Conservation (phyloP, 768 basidiomycete genomes). For the Boletus sensibilis region DNA sequence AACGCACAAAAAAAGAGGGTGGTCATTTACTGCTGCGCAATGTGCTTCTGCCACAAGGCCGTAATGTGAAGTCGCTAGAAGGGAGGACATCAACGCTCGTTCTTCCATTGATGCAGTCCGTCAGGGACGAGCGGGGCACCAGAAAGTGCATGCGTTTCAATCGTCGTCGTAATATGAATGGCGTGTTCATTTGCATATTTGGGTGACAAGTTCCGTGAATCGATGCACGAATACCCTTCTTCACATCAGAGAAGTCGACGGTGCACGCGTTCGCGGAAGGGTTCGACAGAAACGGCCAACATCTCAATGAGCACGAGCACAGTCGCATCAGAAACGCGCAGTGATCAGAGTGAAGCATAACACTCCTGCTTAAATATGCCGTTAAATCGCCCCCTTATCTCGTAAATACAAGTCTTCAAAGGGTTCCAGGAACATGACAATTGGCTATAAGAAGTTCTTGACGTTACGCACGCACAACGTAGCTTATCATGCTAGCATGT, state of each 20-base stretch:
- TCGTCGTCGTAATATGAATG: conserved; percentile 9
- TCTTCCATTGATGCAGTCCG: not conserved
- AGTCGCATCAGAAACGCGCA: not conserved
- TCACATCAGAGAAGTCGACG: not conserved
- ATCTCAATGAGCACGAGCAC: not conserved
- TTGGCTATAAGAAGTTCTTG: not conserved
- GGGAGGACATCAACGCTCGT: not conserved
- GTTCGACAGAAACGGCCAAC: not conserved
- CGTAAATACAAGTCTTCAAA: conserved; percentile 5
- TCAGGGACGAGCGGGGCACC: conserved; percentile 17
- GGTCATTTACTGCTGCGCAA: not conserved
- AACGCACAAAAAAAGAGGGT: conserved; percentile 4
- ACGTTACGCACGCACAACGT: not conserved
- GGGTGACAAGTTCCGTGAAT: conserved; percentile 1
- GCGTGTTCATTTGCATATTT: not conserved
- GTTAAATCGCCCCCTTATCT: conserved; percentile 3
- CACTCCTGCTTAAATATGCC: conserved; percentile 4
- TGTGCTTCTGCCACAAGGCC: conserved; percentile 16
- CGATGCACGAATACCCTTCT: not conserved
- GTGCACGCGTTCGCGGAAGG: conserved; percentile 1
- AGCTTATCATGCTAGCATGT: not conserved
- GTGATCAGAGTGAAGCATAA: conserved; percentile 4
- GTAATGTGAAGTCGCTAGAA: conserved; percentile 12
- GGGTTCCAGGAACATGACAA: not conserved
- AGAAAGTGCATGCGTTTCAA: not conserved